These are phyloP conservation scores for Annona cherimola DNA, from an alignment of 164 flowering plant species.

Conservation along the genomic window DNA sequence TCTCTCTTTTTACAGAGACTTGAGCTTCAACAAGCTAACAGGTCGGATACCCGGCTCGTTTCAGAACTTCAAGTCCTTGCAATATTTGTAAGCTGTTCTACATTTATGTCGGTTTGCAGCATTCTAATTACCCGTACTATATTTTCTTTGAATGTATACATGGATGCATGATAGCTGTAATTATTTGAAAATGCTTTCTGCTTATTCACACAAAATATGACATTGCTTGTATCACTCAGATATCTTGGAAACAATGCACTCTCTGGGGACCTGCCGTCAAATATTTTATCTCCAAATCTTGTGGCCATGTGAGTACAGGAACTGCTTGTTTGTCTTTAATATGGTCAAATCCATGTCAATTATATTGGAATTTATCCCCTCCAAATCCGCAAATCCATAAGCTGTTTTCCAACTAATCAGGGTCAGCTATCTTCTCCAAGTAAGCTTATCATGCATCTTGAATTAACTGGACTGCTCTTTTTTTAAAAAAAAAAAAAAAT, in stretches of 20 bases:
- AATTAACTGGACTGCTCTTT: no score
- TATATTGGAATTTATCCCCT: not conserved
- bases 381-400: not conserved
- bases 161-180: not conserved
- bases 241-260: slow-evolving; percentile 47
- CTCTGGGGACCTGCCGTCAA: slow-evolving; percentile 30
- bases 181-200: not conserved
- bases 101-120: not conserved
- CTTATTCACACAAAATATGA: not conserved
- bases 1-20: slow-evolving; percentile 27
- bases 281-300: slow-evolving; percentile 29
- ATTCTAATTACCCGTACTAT: not conserved
- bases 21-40: slow-evolving; percentile 49
- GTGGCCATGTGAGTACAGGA: slow-evolving; percentile 32
- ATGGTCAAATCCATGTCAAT: not conserved
- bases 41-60: slow-evolving; percentile 42
- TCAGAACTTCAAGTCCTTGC: slow-evolving; percentile 22
- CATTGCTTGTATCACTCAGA: slow-evolving; percentile 21
- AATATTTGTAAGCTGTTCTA: slow-evolving; percentile 30
- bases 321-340: not conserved
- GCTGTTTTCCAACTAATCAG: no score
- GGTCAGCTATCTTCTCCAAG: no score
- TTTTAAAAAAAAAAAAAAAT: no score
- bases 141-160: not conserved
- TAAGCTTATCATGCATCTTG: no score